Conservation (phyloP, 352 stramenopile genomes). For the Globisporangium lucens region DNA sequence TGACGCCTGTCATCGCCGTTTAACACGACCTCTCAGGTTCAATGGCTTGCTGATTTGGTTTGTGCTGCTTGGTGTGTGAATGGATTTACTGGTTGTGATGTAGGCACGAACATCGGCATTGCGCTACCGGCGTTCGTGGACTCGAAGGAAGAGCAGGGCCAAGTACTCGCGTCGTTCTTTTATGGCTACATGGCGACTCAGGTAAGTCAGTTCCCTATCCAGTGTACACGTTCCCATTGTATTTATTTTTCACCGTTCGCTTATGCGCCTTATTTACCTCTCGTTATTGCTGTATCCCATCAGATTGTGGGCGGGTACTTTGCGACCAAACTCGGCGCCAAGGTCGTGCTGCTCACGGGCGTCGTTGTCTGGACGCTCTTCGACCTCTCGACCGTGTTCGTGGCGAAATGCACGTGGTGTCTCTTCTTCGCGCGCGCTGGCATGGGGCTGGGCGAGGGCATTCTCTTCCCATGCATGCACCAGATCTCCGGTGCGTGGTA, state of each 20-base stretch:
- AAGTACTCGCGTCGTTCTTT: slow-evolving; percentile 84
- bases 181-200: slow-evolving; percentile 88
- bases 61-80: background rate
- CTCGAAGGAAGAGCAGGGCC: slow-evolving; percentile 73
- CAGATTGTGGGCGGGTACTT: slow-evolving; percentile 80
- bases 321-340: slow-evolving; percentile 63
- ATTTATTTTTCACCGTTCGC: too few relatives aligned
- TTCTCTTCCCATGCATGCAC: slow-evolving; percentile 88
- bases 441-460: slow-evolving; percentile 85
- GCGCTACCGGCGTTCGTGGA: slow-evolving; percentile 71
- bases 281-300: slow-evolving; percentile 3
- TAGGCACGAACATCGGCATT: slow-evolving; percentile 87
- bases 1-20: background rate
- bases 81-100: background rate
- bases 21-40: background rate
- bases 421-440: slow-evolving; percentile 73
- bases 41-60: background rate
- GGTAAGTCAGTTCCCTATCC: background rate
- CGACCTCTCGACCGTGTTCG: slow-evolving; percentile 71
- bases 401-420: slow-evolving; percentile 53
- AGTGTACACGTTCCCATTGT: too few relatives aligned
- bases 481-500: slow-evolving; percentile 85
- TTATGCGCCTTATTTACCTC: background rate
- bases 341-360: slow-evolving; percentile 66
- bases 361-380: slow-evolving; percentile 86